Percentiles rank a stretch among this genome's conserved stretches.
phyloP scores from a whole-genome alignment of 1,284 basidiomycete species.

The Tremellales sp. region DNA sequence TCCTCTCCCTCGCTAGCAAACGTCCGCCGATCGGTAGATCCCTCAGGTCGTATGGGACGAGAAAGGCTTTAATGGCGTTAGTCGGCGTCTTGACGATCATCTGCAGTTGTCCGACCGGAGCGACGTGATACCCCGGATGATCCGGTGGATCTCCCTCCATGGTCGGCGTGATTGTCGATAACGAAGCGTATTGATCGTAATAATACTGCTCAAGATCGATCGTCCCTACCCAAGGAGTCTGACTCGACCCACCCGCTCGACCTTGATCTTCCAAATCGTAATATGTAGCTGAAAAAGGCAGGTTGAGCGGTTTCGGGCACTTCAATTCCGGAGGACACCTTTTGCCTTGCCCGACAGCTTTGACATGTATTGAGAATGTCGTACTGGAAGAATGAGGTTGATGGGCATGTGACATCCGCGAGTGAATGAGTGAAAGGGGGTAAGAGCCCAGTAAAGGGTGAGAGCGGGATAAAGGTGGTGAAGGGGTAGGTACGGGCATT shows the following conservation, averaged over 20 bases:
- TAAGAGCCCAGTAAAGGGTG: conserved; percentile 42
- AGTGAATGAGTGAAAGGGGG: conserved; percentile 39
- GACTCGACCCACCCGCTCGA: conserved; percentile 12
- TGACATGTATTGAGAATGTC: conserved; percentile 21
- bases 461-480: conserved; percentile 34
- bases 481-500: conserved; percentile 7
- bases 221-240: conserved; percentile 44
- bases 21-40: conserved; percentile 39
- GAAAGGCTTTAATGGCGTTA: conserved; percentile 51
- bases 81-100: conserved; percentile 52
- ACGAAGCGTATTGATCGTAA: conserved; percentile 10
- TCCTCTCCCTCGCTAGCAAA: conserved; percentile 42
- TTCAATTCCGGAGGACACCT: conserved; percentile 27
- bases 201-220: conserved; percentile 43
- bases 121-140: conserved; percentile 53
- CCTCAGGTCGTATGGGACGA: conserved; percentile 53
- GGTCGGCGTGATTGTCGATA: not conserved
- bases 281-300: conserved; percentile 43
- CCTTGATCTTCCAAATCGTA: conserved; percentile 35
- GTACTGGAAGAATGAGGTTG: conserved; percentile 20
- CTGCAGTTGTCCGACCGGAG: conserved; percentile 53
- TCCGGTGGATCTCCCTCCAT: conserved; percentile 21
- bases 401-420: conserved; percentile 38
- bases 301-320: conserved; percentile 26
- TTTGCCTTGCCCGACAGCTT: conserved; percentile 24